phyloP scores from a whole-genome alignment of 768 basidiomycete species.

The Dentipellis sp. region DNA sequence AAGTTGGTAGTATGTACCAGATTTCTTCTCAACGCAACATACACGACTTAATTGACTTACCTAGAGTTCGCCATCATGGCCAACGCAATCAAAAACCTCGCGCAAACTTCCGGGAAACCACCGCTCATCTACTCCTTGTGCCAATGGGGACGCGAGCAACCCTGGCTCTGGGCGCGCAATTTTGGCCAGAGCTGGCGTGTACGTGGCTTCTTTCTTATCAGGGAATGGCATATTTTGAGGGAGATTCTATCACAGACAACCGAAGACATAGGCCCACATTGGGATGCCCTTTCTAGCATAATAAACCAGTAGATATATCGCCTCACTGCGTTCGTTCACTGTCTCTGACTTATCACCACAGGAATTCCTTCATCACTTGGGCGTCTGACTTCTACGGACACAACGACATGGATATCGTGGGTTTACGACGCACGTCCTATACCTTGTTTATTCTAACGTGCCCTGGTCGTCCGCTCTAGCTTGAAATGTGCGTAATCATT shows the following conservation, averaged over 20 bases:
- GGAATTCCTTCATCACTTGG: constrained; percentile 56
- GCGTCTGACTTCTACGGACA: constrained; percentile 60
- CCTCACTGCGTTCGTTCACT: constrained; percentile 24
- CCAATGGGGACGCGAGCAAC: constrained; percentile 60
- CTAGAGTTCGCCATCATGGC: constrained; percentile 55
- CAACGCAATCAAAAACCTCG: constrained; percentile 42
- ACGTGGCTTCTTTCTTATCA: not conserved
- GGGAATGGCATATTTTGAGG: too few species aligned
- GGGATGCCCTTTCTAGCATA: constrained; percentile 42
- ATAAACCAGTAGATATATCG: constrained; percentile 27
- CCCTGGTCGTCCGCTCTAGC: constrained; percentile 24
- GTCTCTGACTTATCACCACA: constrained; percentile 15
- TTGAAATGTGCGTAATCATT: constrained; percentile 39
- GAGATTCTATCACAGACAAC: constrained; percentile 30
- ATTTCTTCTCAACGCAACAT: constrained; percentile 3
- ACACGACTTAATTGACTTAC: not conserved
- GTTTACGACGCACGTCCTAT: constrained; percentile 1
- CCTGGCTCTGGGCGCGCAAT: constrained; percentile 54
- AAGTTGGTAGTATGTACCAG: constrained; percentile 38
- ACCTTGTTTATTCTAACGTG: not conserved
- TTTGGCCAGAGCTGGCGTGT: constrained; percentile 61
- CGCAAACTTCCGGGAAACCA: constrained; percentile 30
- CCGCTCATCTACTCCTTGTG: constrained; percentile 54
- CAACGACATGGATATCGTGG: constrained; percentile 62
- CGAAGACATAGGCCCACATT: constrained; percentile 36